Conservation (phyloP, 1,284 basidiomycete species). For the Rhodotorula glutinis region DNA sequence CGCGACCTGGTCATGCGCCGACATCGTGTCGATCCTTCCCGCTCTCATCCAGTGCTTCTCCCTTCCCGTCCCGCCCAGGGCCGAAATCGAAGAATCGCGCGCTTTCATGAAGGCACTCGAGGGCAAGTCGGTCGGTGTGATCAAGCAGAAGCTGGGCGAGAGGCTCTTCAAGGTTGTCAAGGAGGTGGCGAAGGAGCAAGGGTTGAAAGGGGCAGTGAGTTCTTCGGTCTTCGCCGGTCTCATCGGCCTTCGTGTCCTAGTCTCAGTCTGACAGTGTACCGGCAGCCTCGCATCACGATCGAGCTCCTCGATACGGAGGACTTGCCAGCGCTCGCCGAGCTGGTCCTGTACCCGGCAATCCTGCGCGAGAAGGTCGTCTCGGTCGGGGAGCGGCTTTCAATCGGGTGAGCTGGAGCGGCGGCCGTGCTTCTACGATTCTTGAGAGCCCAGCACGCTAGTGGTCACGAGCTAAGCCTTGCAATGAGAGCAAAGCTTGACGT, state of each 20-base stretch:
- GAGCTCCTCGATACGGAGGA: constrained; percentile 77
- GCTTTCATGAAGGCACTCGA: constrained; percentile 69
- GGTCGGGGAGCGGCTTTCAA: neutral
- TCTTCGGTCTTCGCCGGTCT: constrained; percentile 6
- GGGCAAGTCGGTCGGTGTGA: constrained; percentile 61
- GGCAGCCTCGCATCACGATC: constrained; percentile 74
- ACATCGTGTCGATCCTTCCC: constrained; percentile 46
- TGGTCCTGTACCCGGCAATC: constrained; percentile 69
- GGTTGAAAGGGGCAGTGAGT: constrained; percentile 71
- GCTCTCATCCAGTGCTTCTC: constrained; percentile 47
- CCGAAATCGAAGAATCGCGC: constrained; percentile 57
- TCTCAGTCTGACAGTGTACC: neutral
- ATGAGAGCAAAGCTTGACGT: no score
- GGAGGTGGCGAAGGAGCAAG: constrained; percentile 70
- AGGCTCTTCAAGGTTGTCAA: constrained; percentile 76
- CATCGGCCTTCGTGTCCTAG: neutral
- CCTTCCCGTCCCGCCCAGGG: constrained; percentile 55
- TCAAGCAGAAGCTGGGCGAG: constrained; percentile 74
- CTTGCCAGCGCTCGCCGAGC: constrained; percentile 70
- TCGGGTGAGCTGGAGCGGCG: neutral
- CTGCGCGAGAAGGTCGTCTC: constrained; percentile 59
- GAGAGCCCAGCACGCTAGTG: no score
- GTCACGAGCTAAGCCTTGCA: no score
- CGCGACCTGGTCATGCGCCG: constrained; percentile 51
- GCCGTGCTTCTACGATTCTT: no score